Base-by-base conservation (phyloP, 2,329 filamentous ascomycete species). In the Cordyceps tenuipes region DNA sequence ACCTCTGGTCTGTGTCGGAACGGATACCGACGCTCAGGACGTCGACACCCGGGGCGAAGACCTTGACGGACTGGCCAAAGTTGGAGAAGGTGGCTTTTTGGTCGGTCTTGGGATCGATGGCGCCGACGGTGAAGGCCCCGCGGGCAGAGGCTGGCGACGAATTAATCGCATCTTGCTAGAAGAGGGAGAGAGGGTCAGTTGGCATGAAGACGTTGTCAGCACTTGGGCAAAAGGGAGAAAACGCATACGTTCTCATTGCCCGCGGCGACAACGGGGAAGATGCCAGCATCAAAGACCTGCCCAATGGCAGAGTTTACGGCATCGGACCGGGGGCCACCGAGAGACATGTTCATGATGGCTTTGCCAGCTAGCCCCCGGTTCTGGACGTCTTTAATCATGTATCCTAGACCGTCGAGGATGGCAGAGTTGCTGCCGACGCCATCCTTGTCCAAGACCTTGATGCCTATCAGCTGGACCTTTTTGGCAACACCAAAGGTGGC, bases 321-420 rank as follows among this genome's bases (percentile, higher is more conserved):
- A 2, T 66, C 62, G 8, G 80, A 83, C 47, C 64, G 67, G 61
- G 71, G 69, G 31, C 82, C 81, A 61, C 82, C 82, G 21, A 86
- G 76, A 4, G 83, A 85, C 81, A 86, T 83, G 76, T 85, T 86
- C 77, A 86, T 79, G 65, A 86, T 79, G 60, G 80, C 76, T 67
- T 81, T 82, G 67, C 81, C 80, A n/a, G 63, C 61, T 39, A 77
- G 69, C 23, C 73, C 73, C 63, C 72, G 72, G 41, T 69, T 59
- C 47, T 68, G 64, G 46, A 74, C 82, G 63, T 83, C 76, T n/a
- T 76, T 63, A 49, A 76, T 73, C 49, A 83, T 75, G 63, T 67
- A 86, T 65, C 84, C 75, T 72, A 88, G 79, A 62, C 84, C 85
- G n/a, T 76, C 71, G 53, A 88, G 76, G 57, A 87, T 72, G 36